Conservation (phyloP, 306 rosid genomes). For the Morella rubra region DNA sequence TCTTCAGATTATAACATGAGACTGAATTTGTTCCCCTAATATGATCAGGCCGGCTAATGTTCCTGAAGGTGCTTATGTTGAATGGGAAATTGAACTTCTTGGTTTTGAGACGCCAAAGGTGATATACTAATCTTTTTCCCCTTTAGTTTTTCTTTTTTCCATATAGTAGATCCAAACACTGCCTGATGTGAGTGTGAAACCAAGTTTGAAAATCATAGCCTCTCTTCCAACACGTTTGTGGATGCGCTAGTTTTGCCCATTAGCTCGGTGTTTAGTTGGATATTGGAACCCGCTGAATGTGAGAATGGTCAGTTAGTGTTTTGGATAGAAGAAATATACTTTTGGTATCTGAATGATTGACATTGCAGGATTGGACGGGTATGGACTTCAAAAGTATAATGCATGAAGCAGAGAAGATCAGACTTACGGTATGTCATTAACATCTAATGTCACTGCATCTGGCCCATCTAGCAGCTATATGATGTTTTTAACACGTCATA, state of each 20-base stretch:
- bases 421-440: slow-evolving; percentile 69
- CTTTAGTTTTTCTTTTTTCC: background rate
- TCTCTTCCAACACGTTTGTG: background rate
- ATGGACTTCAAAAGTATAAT: slow-evolving; percentile 81
- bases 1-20: slow-evolving; percentile 18
- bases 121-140: slow-evolving; percentile 13
- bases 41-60: slow-evolving; percentile 72
- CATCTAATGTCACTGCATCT: slow-evolving; percentile 9
- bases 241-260: slow-evolving; percentile 3
- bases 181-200: background rate
- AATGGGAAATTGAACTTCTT: slow-evolving; percentile 97
- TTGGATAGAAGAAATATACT: background rate
- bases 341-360: background rate
- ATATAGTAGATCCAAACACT: background rate
- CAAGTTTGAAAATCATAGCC: background rate
- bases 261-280: background rate
- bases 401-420: slow-evolving; percentile 81
- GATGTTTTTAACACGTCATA: slow-evolving; percentile 3
- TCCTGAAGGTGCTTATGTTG: slow-evolving; percentile 84
- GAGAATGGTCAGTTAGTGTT: background rate
- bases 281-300: slow-evolving; percentile 4
- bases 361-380: slow-evolving; percentile 94
- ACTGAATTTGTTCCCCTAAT: slow-evolving; percentile 18
- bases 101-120: slow-evolving; percentile 95
- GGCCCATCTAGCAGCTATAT: slow-evolving; percentile 12